A percentile compares a stretch with the other conserved stretches of the same genome.
Conservation (phyloP, 2,329 filamentous ascomycete species). For the Fusarium metavorans region DNA sequence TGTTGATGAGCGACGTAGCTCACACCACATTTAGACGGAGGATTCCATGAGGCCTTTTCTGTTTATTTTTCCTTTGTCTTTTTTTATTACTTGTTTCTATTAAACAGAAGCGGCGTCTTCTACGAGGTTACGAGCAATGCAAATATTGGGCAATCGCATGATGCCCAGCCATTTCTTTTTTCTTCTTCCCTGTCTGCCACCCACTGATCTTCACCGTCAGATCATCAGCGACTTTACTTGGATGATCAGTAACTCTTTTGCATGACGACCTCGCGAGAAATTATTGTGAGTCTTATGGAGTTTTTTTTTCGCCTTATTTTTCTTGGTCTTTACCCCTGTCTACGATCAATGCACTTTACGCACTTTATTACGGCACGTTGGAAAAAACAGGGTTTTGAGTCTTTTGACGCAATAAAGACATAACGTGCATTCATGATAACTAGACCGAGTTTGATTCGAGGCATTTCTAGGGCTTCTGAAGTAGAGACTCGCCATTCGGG, state of each 20-base stretch:
- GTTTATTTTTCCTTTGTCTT: background rate
- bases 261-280: background rate
- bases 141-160: background rate
- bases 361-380: background rate
- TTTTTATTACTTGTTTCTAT: background rate
- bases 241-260: background rate
- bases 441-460: background rate
- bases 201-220: background rate
- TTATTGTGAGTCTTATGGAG: background rate
- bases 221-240: slow-evolving; percentile 3
- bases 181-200: background rate
- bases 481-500: background rate
- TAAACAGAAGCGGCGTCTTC: background rate
- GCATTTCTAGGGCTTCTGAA: background rate
- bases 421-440: background rate
- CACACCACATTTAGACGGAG: slow-evolving; percentile 10
- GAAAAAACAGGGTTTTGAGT: background rate
- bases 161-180: background rate
- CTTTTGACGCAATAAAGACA: background rate
- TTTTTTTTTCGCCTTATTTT: background rate
- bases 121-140: background rate
- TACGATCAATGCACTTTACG: background rate
- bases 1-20: slow-evolving; percentile 26
- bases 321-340: background rate
- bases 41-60: background rate